These are phyloP conservation scores for Aspergillus neotritici DNA, from an alignment of 2,329 filamentous ascomycete species.

Conservation along the genomic window DNA sequence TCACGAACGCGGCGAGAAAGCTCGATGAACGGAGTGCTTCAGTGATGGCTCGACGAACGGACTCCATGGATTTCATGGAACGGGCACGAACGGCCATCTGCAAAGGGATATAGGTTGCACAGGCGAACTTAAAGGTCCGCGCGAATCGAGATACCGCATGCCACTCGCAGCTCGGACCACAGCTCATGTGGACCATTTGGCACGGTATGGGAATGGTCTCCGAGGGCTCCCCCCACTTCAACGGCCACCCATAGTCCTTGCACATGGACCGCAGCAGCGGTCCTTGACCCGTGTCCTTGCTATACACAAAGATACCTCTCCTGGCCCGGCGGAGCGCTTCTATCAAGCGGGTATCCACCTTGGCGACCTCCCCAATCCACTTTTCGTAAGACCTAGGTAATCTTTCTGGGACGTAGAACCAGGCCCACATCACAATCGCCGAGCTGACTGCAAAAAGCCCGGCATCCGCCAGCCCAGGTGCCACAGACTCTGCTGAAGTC, in stretches of 20 bases:
- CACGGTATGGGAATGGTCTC: conserved; percentile 69
- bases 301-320: conserved; percentile 62
- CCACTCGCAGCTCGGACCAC: conserved; percentile 63
- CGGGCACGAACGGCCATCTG: conserved; percentile 60
- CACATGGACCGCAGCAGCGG: conserved; percentile 66
- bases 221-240: conserved; percentile 67
- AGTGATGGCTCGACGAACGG: conserved; percentile 47
- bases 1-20: conserved; percentile 72
- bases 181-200: conserved; percentile 76
- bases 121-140: conserved; percentile 66
- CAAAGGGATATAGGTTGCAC: conserved; percentile 70
- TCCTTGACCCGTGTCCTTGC: conserved; percentile 65
- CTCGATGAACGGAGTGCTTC: conserved; percentile 66
- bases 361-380: conserved; percentile 74
- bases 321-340: conserved; percentile 65
- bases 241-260: conserved; percentile 61
- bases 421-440: conserved; percentile 80
- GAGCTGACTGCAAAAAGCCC: conserved; percentile 66
- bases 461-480: conserved; percentile 54
- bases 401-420: conserved; percentile 69
- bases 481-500: conserved; percentile 36
- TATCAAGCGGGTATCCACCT: conserved; percentile 68
- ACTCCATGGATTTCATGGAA: conserved; percentile 42
- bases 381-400: conserved; percentile 70
- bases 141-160: conserved; percentile 65